These are phyloP conservation scores for Thermothielavioides terrestris DNA, from an alignment of 495 filamentous ascomycete genomes.

Conservation along the genomic window DNA sequence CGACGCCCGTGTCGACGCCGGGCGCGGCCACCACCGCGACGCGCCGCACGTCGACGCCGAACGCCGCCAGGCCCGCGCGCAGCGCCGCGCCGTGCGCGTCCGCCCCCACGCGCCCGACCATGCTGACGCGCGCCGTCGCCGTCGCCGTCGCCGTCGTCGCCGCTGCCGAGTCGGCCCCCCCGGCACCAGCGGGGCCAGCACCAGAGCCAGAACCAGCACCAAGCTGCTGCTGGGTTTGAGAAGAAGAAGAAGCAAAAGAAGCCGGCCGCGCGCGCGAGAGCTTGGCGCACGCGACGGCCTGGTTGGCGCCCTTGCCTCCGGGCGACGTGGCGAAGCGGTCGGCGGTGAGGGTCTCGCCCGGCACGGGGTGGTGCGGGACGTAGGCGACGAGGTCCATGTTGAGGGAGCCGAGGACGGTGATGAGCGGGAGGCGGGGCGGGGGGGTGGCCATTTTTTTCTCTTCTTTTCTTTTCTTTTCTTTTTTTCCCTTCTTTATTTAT, in stretches of 20 bases:
- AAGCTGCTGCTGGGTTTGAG: too few species aligned
- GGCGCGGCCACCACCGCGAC: slow-evolving; percentile 35
- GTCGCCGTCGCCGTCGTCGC: slow-evolving; percentile 6
- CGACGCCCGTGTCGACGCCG: slow-evolving; percentile 63
- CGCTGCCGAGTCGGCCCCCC: slow-evolving; percentile 14
- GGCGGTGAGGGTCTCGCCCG: slow-evolving; percentile 85
- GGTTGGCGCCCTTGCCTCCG: slow-evolving; percentile 94
- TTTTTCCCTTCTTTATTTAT: neutral
- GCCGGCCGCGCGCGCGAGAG: slow-evolving; percentile 32
- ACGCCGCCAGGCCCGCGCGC: slow-evolving; percentile 39
- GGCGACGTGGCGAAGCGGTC: slow-evolving; percentile 66
- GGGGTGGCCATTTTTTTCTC: slow-evolving; percentile 16
- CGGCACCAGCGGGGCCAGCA: slow-evolving; percentile 7
- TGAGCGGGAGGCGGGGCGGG: slow-evolving; percentile 42
- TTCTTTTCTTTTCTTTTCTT: too few species aligned
- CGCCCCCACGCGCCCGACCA: slow-evolving; percentile 75
- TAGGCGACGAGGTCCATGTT: slow-evolving; percentile 87
- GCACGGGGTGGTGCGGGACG: slow-evolving; percentile 69
- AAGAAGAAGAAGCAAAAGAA: neutral
- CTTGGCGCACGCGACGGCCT: slow-evolving; percentile 68
- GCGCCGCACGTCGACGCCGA: slow-evolving; percentile 54
- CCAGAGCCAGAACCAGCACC: neutral
- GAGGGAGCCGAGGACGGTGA: slow-evolving; percentile 83
- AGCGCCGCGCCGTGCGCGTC: slow-evolving; percentile 54
- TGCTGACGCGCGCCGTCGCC: slow-evolving; percentile 53